Conservation (phyloP, 495 filamentous ascomycete genomes). For the Diplogelasinospora grovesii region DNA sequence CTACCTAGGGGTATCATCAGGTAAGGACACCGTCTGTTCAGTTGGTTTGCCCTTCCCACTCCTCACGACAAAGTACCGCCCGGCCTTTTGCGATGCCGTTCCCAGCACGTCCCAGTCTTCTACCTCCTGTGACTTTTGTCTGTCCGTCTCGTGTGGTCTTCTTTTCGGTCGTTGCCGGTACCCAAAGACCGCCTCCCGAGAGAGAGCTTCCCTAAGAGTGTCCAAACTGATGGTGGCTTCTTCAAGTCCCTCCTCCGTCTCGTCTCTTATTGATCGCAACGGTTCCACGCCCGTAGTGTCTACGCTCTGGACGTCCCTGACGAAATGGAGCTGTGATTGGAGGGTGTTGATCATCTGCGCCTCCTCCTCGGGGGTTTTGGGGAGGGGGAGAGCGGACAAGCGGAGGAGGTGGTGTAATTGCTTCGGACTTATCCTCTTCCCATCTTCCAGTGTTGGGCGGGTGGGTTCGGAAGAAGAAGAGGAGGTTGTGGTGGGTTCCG, state of each 20-base stretch:
- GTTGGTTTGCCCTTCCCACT: too few species aligned
- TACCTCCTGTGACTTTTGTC: too few species aligned
- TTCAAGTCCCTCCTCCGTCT: slow-evolving; percentile 45
- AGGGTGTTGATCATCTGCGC: slow-evolving; percentile 63
- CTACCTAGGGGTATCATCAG: too few species aligned
- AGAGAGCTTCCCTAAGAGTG: slow-evolving; percentile 31
- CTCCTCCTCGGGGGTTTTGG: slow-evolving; percentile 51
- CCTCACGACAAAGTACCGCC: slow-evolving; percentile 75
- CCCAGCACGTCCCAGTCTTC: slow-evolving; percentile 66
- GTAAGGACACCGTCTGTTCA: too few species aligned
- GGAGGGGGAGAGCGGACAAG: slow-evolving; percentile 79
- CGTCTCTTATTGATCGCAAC: slow-evolving; percentile 73
- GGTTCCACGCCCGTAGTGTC: slow-evolving; percentile 67
- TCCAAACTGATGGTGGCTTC: slow-evolving; percentile 39
- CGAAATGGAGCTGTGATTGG: slow-evolving; percentile 81
- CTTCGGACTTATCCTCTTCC: slow-evolving; percentile 35
- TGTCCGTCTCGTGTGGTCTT: too few species aligned
- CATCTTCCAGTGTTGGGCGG: too few species aligned
- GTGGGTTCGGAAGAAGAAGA: too few species aligned
- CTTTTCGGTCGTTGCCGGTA: slow-evolving; percentile 39
- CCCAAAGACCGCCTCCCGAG: slow-evolving; percentile 36
- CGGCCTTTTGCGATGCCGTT: slow-evolving; percentile 57
- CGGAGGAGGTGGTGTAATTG: slow-evolving; percentile 78
- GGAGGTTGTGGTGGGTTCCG: slow-evolving; percentile 9
- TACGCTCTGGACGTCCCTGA: slow-evolving; percentile 73